A percentile compares a stretch with the other conserved stretches of the same genome.
These are phyloP conservation scores for Scorias spongiosa DNA, from an alignment of 2,329 filamentous ascomycete genomes.

Conservation along the genomic window DNA sequence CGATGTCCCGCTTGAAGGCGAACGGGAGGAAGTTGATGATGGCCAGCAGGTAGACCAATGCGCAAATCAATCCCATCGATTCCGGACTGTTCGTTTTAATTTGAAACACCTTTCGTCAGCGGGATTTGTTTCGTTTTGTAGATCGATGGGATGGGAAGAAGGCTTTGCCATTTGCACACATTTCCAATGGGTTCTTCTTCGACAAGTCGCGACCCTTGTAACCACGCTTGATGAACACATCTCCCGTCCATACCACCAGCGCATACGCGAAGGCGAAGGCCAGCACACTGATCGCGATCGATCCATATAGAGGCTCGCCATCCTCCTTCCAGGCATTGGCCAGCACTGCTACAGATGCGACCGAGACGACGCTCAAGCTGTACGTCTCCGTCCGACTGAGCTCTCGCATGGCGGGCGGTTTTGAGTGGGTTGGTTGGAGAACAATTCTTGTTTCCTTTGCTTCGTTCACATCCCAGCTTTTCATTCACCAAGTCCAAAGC, in stretches of 20 bases:
- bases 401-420: neutral
- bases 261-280: constrained; percentile 71
- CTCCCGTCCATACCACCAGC: constrained; percentile 85
- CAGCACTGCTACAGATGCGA: constrained; percentile 58
- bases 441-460: no score
- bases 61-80: constrained; percentile 89
- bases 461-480: no score
- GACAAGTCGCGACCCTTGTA: constrained; percentile 82
- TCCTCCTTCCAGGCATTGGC: constrained; percentile 69
- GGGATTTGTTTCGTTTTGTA: neutral
- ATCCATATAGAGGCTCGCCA: constrained; percentile 78
- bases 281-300: constrained; percentile 69
- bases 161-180: constrained; percentile 34
- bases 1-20: constrained; percentile 96
- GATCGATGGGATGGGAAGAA: constrained; percentile 1
- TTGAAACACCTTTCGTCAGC: constrained; percentile 10
- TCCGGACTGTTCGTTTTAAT: constrained; percentile 52
- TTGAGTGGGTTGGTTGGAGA: neutral
- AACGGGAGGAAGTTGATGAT: constrained; percentile 92
- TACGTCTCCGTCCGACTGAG: constrained; percentile 40
- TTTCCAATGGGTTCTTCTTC: constrained; percentile 58
- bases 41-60: constrained; percentile 76
- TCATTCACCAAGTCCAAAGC: neutral
- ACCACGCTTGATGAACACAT: constrained; percentile 74
- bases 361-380: constrained; percentile 47